phyloP scores from a whole-genome alignment of 768 basidiomycete genomes.

The Boletales sp. region DNA sequence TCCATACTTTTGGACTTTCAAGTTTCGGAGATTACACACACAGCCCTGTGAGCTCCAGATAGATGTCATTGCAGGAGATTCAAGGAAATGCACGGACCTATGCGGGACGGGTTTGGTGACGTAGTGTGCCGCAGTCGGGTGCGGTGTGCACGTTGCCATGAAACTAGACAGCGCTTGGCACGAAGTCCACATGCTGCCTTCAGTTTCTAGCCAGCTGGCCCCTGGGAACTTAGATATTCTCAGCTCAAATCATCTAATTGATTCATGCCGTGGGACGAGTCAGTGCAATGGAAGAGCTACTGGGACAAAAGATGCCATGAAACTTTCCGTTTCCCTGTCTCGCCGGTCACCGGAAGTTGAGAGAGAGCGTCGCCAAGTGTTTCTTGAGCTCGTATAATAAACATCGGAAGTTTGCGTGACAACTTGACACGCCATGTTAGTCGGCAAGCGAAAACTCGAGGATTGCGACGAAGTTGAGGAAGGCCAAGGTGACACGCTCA shows the following conservation, averaged over 20 bases:
- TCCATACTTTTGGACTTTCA: background rate
- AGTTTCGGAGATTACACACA: conserved; percentile 22
- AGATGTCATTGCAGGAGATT: conserved; percentile 3
- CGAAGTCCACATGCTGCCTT: too few relatives aligned
- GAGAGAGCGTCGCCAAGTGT: background rate
- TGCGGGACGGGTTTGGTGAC: conserved; percentile 1
- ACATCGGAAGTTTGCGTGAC: background rate
- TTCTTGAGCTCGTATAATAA: background rate
- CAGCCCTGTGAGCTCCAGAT: conserved; percentile 12
- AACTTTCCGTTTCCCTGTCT: conserved; percentile 5
- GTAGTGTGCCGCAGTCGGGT: background rate
- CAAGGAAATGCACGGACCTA: conserved; percentile 1
- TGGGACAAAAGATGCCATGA: background rate
- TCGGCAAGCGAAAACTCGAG: conserved; percentile 17
- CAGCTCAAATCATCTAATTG: too few relatives aligned
- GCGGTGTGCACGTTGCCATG: conserved; percentile 3
- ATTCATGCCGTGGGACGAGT: background rate
- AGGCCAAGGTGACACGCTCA: conserved; percentile 5
- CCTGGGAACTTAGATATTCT: too few relatives aligned
- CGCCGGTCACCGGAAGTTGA: conserved; percentile 14
- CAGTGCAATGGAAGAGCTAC: background rate
- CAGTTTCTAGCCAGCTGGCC: background rate
- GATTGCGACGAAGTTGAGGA: conserved; percentile 2
- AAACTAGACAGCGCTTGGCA: too few relatives aligned
- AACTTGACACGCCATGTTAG: too few relatives aligned